These are phyloP conservation scores for Aurantiochytrium sp. DNA, from an alignment of 108 stramenopile genomes.

Conservation along the genomic window DNA sequence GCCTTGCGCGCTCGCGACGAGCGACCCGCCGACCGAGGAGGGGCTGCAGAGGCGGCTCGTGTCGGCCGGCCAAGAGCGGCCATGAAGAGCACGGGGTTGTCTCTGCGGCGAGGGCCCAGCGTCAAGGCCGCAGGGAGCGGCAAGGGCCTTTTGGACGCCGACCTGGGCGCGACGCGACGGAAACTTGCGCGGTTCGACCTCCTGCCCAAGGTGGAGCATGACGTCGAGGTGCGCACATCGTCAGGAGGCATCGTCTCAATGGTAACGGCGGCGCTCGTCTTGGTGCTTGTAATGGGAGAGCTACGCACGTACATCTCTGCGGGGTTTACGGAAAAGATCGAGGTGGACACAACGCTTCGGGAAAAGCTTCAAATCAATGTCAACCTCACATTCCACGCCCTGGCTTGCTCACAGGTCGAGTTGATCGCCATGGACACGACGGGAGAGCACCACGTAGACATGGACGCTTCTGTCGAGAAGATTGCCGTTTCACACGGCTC, in stretches of 20 bases:
- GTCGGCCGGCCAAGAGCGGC: too few relatives aligned
- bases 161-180: neutral
- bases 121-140: too few relatives aligned
- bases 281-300: neutral
- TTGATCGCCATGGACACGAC: neutral
- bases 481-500: neutral
- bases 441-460: neutral
- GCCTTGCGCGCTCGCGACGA: too few relatives aligned
- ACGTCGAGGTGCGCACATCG: neutral
- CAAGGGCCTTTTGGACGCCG: too few relatives aligned
- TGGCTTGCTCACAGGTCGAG: constrained; percentile 13
- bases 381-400: neutral
- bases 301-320: neutral
- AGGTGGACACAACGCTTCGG: neutral
- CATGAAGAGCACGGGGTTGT: too few relatives aligned
- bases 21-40: too few relatives aligned
- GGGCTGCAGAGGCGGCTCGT: too few relatives aligned
- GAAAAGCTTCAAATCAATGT: neutral
- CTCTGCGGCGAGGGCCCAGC: too few relatives aligned
- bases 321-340: neutral
- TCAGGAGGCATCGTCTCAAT: neutral
- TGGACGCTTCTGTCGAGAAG: neutral
- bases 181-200: neutral
- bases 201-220: neutral
- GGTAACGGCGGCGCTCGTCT: neutral